These are phyloP conservation scores for Suillus lakei DNA, from an alignment of 768 basidiomycete species.

Conservation along the genomic window DNA sequence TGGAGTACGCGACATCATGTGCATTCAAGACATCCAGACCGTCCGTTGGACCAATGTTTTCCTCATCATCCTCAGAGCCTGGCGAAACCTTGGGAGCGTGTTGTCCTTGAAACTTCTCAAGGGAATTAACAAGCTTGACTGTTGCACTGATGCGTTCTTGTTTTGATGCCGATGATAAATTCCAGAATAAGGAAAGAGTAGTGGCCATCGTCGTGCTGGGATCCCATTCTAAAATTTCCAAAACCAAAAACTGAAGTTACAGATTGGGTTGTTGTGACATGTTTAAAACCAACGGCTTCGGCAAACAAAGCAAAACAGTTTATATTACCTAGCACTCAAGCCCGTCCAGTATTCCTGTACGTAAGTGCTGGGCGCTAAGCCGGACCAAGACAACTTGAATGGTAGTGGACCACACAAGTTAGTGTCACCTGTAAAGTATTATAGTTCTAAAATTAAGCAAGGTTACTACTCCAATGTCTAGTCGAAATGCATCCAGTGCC, in stretches of 20 bases:
- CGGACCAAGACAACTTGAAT: background rate
- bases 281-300: conserved; percentile 17
- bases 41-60: conserved; percentile 45
- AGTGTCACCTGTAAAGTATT: conserved; percentile 1
- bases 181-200: conserved; percentile 93
- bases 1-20: conserved; percentile 91
- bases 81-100: conserved; percentile 49
- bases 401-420: background rate
- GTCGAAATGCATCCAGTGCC: conserved; percentile 74
- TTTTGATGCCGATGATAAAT: conserved; percentile 81
- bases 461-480: conserved; percentile 23
- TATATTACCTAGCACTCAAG: no score
- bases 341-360: background rate
- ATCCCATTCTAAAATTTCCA: background rate
- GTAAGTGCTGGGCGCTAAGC: background rate
- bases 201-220: conserved; percentile 63
- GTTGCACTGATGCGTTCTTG: conserved; percentile 85
- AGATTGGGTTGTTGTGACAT: conserved; percentile 32
- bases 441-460: background rate
- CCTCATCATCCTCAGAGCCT: conserved; percentile 47
- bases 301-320: background rate
- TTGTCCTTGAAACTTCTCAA: conserved; percentile 84
- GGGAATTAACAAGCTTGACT: conserved; percentile 76
- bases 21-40: conserved; percentile 73
- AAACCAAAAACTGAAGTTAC: conserved; percentile 17